A percentile compares a stretch with the other conserved stretches of the same genome.
Conservation (phyloP, 2,329 filamentous ascomycete genomes). For the Seiridium cupressi region DNA sequence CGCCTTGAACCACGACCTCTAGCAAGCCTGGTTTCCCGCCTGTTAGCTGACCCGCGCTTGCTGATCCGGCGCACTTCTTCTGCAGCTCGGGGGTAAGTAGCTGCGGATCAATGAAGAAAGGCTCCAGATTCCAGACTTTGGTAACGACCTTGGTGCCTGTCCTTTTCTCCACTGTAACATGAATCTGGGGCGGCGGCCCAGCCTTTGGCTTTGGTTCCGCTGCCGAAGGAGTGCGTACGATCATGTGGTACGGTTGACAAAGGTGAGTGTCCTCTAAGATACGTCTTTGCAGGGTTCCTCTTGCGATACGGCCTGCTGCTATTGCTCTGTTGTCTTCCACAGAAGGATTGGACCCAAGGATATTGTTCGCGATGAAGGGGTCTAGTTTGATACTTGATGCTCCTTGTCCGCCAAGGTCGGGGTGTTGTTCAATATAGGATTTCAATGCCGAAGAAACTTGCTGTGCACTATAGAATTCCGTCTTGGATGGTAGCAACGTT, state of each 20-base stretch:
- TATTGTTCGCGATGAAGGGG: conserved; percentile 59
- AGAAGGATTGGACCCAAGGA: conserved; percentile 48
- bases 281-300: conserved; percentile 8
- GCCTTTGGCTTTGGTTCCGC: conserved; percentile 54
- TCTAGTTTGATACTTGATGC: conserved; percentile 61
- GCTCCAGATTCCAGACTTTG: conserved; percentile 59
- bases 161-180: conserved; percentile 61
- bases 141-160: conserved; percentile 66
- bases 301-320: conserved; percentile 24
- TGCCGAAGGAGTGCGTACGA: background rate
- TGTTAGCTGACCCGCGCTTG: conserved; percentile 59
- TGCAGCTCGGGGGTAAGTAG: conserved; percentile 63
- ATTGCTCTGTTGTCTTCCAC: conserved; percentile 48
- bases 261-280: conserved; percentile 9
- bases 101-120: conserved; percentile 58
- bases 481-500: conserved; percentile 39
- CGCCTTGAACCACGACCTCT: conserved; percentile 68
- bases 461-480: conserved; percentile 53
- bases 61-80: conserved; percentile 67
- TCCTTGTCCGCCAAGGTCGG: conserved; percentile 55
- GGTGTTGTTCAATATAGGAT: conserved; percentile 56
- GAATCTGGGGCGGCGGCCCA: conserved; percentile 58
- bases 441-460: conserved; percentile 58
- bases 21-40: conserved; percentile 58
- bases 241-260: conserved; percentile 5